phyloP scores from a whole-genome alignment of 352 stramenopile genomes.

The Globisporangium carolinianum region DNA sequence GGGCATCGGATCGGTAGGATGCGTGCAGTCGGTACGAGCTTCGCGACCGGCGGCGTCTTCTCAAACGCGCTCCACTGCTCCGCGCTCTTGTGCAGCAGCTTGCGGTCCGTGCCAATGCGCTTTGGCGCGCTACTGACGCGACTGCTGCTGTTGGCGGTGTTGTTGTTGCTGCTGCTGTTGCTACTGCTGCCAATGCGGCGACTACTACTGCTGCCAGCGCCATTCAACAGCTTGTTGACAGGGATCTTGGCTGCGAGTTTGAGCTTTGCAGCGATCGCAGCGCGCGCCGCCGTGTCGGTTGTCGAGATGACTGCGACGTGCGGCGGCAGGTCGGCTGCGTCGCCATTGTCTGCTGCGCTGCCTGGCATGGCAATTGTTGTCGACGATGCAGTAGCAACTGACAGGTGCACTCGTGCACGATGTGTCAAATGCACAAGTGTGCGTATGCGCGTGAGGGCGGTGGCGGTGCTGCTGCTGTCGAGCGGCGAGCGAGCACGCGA shows the following conservation, averaged over 20 bases:
- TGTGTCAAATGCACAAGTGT: too few species aligned
- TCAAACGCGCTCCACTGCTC: conserved; percentile 65
- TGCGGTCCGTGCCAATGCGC: conserved; percentile 26
- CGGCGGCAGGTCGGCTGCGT: background rate
- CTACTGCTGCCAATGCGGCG: background rate
- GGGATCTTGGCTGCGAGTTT: conserved; percentile 11
- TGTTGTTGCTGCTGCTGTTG: background rate
- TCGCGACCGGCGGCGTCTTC: conserved; percentile 41
- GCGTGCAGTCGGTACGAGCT: conserved; percentile 37
- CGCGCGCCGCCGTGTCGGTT: conserved; percentile 9
- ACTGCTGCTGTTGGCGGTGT: background rate
- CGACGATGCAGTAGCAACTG: too few species aligned
- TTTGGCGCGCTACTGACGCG: conserved; percentile 1
- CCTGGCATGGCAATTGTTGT: background rate
- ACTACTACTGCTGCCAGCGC: conserved; percentile 1
- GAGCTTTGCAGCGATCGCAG: conserved; percentile 17
- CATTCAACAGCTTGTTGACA: conserved; percentile 8
- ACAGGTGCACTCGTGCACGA: too few species aligned
- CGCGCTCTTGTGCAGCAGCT: conserved; percentile 61
- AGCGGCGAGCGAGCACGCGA: background rate
- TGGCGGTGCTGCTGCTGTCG: background rate
- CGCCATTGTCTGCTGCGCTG: background rate
- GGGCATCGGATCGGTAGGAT: conserved; percentile 76
- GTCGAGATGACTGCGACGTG: conserved; percentile 8
- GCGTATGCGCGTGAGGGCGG: background rate